Percentiles rank a stretch among this genome's conserved stretches.
Conservation (phyloP, 208 protist genomes). For the Leishmania mexicana region DNA sequence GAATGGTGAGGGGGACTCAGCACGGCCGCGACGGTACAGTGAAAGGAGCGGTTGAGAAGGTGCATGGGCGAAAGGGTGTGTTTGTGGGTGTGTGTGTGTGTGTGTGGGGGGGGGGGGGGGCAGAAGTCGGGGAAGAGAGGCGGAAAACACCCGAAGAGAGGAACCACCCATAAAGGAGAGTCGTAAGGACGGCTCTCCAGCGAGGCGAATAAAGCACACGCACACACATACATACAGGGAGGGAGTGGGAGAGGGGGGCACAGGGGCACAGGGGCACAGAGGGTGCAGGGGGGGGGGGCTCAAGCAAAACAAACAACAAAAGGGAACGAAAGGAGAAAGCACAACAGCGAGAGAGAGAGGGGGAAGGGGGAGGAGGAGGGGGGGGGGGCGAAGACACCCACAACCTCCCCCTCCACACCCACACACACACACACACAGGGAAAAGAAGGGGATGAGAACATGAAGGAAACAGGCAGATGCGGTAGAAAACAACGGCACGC, state of each 20-base stretch:
- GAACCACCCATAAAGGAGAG: neutral
- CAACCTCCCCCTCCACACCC: too few relatives aligned
- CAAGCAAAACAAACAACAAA: neutral
- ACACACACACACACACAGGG: neutral
- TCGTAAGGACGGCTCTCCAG: neutral
- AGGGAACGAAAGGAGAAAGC: neutral
- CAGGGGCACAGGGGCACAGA: neutral
- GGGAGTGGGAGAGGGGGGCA: neutral
- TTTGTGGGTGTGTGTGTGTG: too few relatives aligned
- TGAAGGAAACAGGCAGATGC: neutral
- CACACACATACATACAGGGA: neutral
- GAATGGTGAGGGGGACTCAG: neutral
- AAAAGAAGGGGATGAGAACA: neutral
- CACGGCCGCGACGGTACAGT: neutral
- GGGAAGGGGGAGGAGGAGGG: too few relatives aligned
- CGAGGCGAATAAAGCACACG: neutral
- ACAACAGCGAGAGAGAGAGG: neutral
- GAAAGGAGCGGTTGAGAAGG: neutral
- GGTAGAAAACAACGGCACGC: neutral
- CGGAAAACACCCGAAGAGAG: neutral
- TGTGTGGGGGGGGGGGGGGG: too few relatives aligned
- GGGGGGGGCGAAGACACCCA: neutral
- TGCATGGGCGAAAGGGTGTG: too few relatives aligned
- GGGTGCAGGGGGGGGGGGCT: neutral
- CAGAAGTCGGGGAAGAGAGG: neutral